Base-by-base conservation (phyloP, 1,139 yeast genomes). In the Sugiyamaella japonica region DNA sequence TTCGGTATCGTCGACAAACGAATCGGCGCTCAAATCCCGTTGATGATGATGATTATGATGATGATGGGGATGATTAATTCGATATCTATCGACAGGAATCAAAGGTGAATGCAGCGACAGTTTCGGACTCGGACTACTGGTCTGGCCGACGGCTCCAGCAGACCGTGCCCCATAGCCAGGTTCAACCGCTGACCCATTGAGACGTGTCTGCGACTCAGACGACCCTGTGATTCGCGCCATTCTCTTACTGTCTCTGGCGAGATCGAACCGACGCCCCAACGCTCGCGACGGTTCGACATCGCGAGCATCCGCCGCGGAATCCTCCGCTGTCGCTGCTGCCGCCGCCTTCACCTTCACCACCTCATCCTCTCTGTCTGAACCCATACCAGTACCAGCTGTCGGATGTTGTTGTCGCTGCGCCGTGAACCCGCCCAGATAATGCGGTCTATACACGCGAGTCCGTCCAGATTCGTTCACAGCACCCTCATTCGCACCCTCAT, bases 191-290 rank as follows among this genome's bases (percentile, higher is more conserved):
- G 25, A 20, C 25, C 6, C 25, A 20, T 20, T 20, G 3, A 6
- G 25, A 20, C 25, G 25, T 20, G 25, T 20, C 44, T 40, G 28
- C 43, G 31, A n/a, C 50, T 47, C 12, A 20, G 25, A 20, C 5
- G 48, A 29, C 23, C 50, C 55, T 7, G 56, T 51, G 6, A 54
- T 41, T 13, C 50, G 41, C 6, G 56, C 46, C 1, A 54, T 54
- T 15, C 56, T 44, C 10, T 41, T 32, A 9, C 42, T 39, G 40
- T 54, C 56, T 34, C 55, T 32, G 9, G 32, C 31, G 23, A 47
- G 41, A 29, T 54, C 48, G 34, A 46, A 51, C 10, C 56, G 50
- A 10, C 50, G 43, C 12, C 13, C 37, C 15, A 25, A 12, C 12
- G 39, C 48, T 4, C 13, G 16, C 31, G 46, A 15, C 9, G 8